Evolutionary conservation across 495 filamentous ascomycete species (phyloP).

Genomic region (Penicillium egyptiacum): DNA sequence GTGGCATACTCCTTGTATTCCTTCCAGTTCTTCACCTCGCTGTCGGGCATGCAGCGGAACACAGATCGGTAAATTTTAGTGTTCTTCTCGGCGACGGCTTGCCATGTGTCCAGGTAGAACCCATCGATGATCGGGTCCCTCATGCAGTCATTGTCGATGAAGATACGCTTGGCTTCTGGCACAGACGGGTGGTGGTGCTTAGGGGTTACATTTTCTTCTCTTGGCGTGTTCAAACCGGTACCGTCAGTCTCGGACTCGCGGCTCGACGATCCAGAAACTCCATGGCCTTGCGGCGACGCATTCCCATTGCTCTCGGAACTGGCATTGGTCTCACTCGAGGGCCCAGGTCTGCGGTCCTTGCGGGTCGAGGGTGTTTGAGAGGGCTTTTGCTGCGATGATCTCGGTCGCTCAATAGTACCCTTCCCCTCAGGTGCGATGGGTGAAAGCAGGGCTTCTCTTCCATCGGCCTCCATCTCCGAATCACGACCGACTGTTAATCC

Average conservation of each 20-base stretch:
- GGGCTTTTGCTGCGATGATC: slow-evolving; percentile 28
- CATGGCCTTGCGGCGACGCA: slow-evolving; percentile 16
- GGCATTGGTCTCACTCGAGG: slow-evolving; percentile 50
- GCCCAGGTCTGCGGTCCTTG: slow-evolving; percentile 41
- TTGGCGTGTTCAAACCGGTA: slow-evolving; percentile 34
- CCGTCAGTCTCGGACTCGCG: slow-evolving; percentile 83
- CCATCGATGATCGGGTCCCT: slow-evolving; percentile 76
- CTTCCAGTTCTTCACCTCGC: slow-evolving; percentile 88
- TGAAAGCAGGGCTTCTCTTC: slow-evolving; percentile 64
- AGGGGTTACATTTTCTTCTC: slow-evolving; percentile 42
- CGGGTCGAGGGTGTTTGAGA: slow-evolving; percentile 21
- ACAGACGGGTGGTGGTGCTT: slow-evolving; percentile 57
- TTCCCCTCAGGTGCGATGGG: slow-evolving; percentile 61
- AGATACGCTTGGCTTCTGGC: slow-evolving; percentile 64
- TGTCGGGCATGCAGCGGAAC: slow-evolving; percentile 96
- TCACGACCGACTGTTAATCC: slow-evolving; percentile 64
- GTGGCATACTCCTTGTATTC: slow-evolving; percentile 86
- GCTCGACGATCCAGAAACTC: slow-evolving; percentile 38
- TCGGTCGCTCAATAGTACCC: slow-evolving; percentile 53
- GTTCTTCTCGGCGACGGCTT: slow-evolving; percentile 86
- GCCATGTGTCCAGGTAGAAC: slow-evolving; percentile 89
- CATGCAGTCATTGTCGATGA: slow-evolving; percentile 70
- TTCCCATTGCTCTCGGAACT: slow-evolving; percentile 26
- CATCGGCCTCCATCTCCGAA: slow-evolving; percentile 58
- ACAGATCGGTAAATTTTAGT: slow-evolving; percentile 89